Conservation (phyloP, 2,329 filamentous ascomycete species). For the Colletotrichum chlorophyti region DNA sequence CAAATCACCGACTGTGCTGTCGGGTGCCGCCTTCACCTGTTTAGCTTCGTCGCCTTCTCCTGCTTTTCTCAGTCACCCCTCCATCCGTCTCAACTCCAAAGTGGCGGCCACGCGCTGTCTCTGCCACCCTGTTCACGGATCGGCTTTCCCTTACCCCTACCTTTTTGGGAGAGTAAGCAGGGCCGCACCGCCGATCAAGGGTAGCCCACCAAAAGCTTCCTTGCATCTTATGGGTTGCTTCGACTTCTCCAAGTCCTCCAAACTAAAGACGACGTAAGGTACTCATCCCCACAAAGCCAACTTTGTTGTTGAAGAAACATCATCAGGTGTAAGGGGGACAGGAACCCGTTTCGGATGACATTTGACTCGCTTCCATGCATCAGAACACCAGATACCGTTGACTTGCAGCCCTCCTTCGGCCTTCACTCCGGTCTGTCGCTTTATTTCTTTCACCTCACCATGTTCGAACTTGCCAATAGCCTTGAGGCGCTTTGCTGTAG, state of each 20-base stretch:
- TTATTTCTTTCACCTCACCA: not conserved
- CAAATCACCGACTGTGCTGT: not conserved
- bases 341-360: no score
- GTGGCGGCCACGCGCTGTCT: constrained; percentile 7
- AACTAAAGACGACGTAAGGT: constrained; percentile 15
- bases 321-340: no score
- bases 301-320: no score
- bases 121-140: not conserved
- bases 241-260: constrained; percentile 1
- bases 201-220: not conserved
- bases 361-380: no score
- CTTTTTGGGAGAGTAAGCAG: constrained; percentile 8
- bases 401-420: not conserved
- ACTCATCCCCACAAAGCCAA: no score
- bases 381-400: not conserved
- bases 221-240: no score
- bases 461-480: no score
- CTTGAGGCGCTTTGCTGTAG: not conserved
- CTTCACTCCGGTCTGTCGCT: not conserved
- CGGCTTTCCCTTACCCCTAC: not conserved
- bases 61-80: not conserved
- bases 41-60: not conserved
- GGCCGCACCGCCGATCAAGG: constrained; percentile 24
- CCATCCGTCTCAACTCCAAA: not conserved
- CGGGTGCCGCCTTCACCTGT: no score